Conservation (phyloP, 2,329 filamentous ascomycete genomes). For the Sporothrix inflata region DNA sequence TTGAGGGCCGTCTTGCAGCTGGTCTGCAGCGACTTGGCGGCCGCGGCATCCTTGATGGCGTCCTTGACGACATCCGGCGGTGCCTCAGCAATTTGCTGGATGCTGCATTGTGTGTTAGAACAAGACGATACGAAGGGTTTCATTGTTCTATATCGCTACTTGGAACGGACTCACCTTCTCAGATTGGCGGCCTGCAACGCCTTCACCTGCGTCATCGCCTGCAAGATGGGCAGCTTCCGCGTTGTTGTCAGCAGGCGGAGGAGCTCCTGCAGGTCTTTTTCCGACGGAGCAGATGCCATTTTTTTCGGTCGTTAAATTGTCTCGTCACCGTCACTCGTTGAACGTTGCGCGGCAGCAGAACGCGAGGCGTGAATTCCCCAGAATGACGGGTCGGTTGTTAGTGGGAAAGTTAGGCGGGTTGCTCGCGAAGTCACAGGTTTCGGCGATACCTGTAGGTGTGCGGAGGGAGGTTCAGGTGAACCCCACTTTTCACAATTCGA, state of each 20-base stretch:
- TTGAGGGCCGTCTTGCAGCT: slow-evolving; percentile 60
- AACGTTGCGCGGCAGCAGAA: background rate
- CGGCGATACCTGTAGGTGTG: background rate
- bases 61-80: slow-evolving; percentile 49
- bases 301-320: slow-evolving; percentile 29
- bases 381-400: background rate
- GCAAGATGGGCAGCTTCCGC: slow-evolving; percentile 62
- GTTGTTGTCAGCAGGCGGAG: slow-evolving; percentile 60
- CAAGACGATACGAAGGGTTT: too few species aligned
- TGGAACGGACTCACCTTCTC: slow-evolving; percentile 53
- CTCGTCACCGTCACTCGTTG: background rate
- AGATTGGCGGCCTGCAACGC: slow-evolving; percentile 59
- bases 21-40: slow-evolving; percentile 54
- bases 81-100: slow-evolving; percentile 59
- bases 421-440: slow-evolving; percentile 9
- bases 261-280: slow-evolving; percentile 64
- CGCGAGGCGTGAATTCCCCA: background rate
- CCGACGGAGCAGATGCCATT: slow-evolving; percentile 38
- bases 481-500: slow-evolving; percentile 11
- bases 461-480: background rate
- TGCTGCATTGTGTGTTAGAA: slow-evolving; percentile 43
- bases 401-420: background rate
- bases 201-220: slow-evolving; percentile 62
- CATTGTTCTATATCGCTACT: too few species aligned
- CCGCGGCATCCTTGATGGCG: slow-evolving; percentile 53